These are phyloP conservation scores for Saussurea involucrata DNA, from an alignment of 129 eudicot species.

Conservation along the genomic window DNA sequence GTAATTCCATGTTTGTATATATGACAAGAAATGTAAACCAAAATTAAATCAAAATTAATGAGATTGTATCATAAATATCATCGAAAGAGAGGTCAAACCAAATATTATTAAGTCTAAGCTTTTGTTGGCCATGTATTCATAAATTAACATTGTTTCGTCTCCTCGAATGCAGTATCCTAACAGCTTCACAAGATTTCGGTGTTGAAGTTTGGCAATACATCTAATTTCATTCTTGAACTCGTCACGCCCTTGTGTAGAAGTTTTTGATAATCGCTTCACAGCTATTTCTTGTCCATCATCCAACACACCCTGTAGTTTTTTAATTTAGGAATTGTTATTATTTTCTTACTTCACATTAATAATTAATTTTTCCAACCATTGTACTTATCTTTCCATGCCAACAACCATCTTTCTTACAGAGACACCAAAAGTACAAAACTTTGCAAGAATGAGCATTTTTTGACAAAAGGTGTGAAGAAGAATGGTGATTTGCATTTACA, in stretches of 20 bases:
- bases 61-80: background rate
- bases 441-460: background rate
- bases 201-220: background rate
- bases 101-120: background rate
- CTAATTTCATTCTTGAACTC: background rate
- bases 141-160: background rate
- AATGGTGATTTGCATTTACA: background rate
- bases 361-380: background rate
- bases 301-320: slow-evolving; percentile 6
- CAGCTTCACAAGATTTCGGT: background rate
- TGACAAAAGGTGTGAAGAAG: background rate
- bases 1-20: background rate
- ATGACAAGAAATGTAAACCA: background rate
- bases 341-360: background rate
- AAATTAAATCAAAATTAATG: too few species aligned
- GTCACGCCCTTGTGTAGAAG: background rate
- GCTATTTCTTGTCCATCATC: slow-evolving; percentile 10
- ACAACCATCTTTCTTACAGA: background rate
- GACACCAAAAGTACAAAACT: background rate
- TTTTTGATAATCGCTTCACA: background rate
- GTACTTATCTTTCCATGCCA: background rate
- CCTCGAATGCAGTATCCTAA: slow-evolving; percentile 4
- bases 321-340: background rate
- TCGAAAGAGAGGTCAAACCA: slow-evolving; percentile 5
- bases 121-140: background rate